A percentile compares a stretch with the other conserved stretches of the same genome.
These are phyloP conservation scores for Melanomma pulvis-pyrius DNA, from an alignment of 495 filamentous ascomycete species.

Conservation along the genomic window DNA sequence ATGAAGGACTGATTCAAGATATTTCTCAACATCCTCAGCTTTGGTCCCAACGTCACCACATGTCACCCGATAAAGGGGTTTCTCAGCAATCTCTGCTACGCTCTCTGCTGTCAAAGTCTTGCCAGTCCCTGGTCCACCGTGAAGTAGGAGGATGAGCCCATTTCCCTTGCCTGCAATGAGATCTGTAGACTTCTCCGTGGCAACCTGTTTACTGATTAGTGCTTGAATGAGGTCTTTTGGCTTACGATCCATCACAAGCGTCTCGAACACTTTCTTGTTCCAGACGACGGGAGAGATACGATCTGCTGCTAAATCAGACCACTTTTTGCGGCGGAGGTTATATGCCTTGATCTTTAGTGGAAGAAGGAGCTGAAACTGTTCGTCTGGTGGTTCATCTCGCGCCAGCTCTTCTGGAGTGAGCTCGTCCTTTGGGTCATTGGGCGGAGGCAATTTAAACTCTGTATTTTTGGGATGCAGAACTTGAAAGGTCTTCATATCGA, in stretches of 20 bases:
- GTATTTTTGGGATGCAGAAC: background rate
- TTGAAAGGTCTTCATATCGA: constrained; percentile 7
- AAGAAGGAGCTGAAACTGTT: constrained; percentile 1
- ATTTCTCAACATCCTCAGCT: constrained; percentile 23
- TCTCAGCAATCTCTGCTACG: constrained; percentile 22
- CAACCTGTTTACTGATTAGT: constrained; percentile 17
- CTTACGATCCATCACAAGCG: constrained; percentile 9
- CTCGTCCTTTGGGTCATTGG: background rate
- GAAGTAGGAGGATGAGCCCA: constrained; percentile 30
- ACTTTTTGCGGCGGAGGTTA: constrained; percentile 24
- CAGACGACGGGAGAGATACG: constrained; percentile 8
- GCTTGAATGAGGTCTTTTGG: constrained; percentile 33
- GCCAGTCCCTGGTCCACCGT: constrained; percentile 25
- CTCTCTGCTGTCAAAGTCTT: constrained; percentile 34
- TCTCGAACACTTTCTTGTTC: constrained; percentile 30
- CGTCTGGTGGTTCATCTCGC: constrained; percentile 5
- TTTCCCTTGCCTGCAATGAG: constrained; percentile 48
- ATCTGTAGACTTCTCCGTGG: constrained; percentile 42
- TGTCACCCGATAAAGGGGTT: constrained; percentile 25
- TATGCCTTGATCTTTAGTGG: constrained; percentile 13
- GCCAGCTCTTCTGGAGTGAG: background rate
- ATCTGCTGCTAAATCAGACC: constrained; percentile 30
- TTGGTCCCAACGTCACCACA: constrained; percentile 30
- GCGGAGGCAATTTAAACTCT: background rate
- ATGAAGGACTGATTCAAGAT: constrained; percentile 42